A percentile compares a stretch with the other conserved stretches of the same genome.
These are phyloP conservation scores for Cordyceps cateniannulata DNA, from an alignment of 2,329 filamentous ascomycete genomes.

Conservation along the genomic window DNA sequence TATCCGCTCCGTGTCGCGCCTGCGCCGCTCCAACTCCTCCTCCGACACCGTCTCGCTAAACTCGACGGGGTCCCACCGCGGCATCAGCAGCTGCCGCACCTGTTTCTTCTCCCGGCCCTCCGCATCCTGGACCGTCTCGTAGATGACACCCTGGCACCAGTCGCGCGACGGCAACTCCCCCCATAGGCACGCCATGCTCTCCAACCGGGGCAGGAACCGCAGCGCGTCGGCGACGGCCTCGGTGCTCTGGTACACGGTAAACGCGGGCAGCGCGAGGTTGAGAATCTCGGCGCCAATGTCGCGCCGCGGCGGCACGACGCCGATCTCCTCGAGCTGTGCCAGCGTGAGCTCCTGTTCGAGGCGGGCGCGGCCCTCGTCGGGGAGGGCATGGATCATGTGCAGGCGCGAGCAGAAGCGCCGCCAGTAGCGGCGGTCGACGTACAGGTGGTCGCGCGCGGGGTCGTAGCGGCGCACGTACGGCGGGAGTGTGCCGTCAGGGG, in stretches of 20 bases:
- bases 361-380: not conserved
- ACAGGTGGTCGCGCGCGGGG: conserved; percentile 3
- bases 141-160: not conserved
- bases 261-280: conserved; percentile 21
- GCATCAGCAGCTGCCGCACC: conserved; percentile 1
- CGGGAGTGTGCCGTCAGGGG: not conserved
- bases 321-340: not conserved
- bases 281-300: conserved; percentile 13
- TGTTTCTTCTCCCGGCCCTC: not conserved
- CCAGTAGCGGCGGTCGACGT: conserved; percentile 8
- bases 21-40: not conserved
- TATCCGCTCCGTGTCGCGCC: conserved; percentile 1
- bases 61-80: conserved; percentile 1
- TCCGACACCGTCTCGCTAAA: conserved; percentile 6
- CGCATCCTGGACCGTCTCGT: not conserved
- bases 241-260: conserved; percentile 21
- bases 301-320: too few species aligned
- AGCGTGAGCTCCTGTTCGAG: not conserved
- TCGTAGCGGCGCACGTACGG: conserved; percentile 3
- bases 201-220: conserved; percentile 15
- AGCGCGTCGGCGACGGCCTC: conserved; percentile 14
- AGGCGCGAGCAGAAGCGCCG: conserved; percentile 7
- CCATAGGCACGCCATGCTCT: conserved; percentile 20
- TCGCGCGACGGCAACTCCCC: conserved; percentile 15
- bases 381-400: not conserved